Percentiles rank a stretch among this genome's conserved stretches.
Evolutionary conservation across 441 rosid species (phyloP).

Genomic region (Brassica balearica): DNA sequence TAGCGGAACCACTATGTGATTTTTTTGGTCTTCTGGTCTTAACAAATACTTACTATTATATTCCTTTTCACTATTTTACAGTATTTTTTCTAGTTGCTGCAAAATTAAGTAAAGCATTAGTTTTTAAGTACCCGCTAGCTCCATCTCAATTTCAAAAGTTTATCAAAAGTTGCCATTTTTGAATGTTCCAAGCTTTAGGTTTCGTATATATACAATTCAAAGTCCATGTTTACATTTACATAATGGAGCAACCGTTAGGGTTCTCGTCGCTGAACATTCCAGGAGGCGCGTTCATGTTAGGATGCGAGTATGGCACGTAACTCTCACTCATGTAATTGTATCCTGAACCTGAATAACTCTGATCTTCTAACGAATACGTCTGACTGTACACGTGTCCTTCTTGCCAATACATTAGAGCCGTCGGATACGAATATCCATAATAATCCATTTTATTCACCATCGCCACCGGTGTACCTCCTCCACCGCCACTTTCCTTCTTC

Average conservation of each 20-base stretch:
- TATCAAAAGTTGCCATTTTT: constrained; percentile 8
- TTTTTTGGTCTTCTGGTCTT: no score
- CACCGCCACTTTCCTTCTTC: constrained; percentile 43
- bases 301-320: constrained; percentile 43
- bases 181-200: constrained; percentile 11
- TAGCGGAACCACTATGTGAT: no score
- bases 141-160: constrained; percentile 16
- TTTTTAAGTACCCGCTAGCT: not conserved
- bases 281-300: constrained; percentile 48
- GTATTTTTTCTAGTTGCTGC: no score
- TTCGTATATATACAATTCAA: constrained; percentile 4
- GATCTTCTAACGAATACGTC: not conserved
- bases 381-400: constrained; percentile 49
- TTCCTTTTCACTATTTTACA: no score
- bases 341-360: constrained; percentile 34
- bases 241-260: constrained; percentile 55
- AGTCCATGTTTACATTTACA: constrained; percentile 46
- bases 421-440: constrained; percentile 49
- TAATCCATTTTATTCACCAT: constrained; percentile 73
- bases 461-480: constrained; percentile 47
- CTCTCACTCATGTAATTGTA: constrained; percentile 38
- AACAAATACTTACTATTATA: no score
- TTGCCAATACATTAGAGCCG: constrained; percentile 49
- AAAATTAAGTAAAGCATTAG: no score
- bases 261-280: constrained; percentile 69